Percentiles rank a stretch among this genome's conserved stretches.
These are phyloP conservation scores for Gyromitra esculenta DNA, from an alignment of 2,329 filamentous ascomycete genomes.

Conservation along the genomic window DNA sequence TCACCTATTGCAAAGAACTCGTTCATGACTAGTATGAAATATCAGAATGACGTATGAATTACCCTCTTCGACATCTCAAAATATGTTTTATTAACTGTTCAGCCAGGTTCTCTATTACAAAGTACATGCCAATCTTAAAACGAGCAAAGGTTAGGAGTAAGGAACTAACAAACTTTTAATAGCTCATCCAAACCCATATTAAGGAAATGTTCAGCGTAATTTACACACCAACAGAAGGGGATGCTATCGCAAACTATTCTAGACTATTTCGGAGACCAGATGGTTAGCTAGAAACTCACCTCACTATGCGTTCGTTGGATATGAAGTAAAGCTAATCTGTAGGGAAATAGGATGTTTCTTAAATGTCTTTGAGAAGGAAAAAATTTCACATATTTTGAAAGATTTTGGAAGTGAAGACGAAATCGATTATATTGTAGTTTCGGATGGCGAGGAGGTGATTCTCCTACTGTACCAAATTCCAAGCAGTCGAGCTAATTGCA, in stretches of 20 bases:
- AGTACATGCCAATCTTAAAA: conserved; percentile 1
- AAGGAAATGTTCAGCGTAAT: conserved; percentile 91
- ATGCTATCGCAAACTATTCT: conserved; percentile 87
- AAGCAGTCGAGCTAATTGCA: conserved; percentile 48
- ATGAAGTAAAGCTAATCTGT: background rate
- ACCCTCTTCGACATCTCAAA: background rate
- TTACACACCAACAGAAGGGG: conserved; percentile 89
- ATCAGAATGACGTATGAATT: conserved; percentile 76
- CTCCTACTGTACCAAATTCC: background rate
- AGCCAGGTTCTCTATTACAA: conserved; percentile 46
- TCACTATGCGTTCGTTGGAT: background rate
- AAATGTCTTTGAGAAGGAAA: conserved; percentile 53
- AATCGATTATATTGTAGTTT: conserved; percentile 88
- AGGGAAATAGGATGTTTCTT: conserved; percentile 52
- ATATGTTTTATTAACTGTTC: conserved; percentile 12
- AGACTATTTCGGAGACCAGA: conserved; percentile 79
- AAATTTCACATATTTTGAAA: conserved; percentile 43
- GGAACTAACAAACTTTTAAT: conserved; percentile 17
- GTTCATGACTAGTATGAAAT: conserved; percentile 83
- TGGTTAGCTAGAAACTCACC: conserved; percentile 74
- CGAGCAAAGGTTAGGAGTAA: background rate
- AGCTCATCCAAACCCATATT: conserved; percentile 79
- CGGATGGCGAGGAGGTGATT: conserved; percentile 65
- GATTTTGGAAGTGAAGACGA: conserved; percentile 77
- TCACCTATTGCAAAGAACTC: conserved; percentile 81